Conservation (phyloP, 495 filamentous ascomycete species). For the Daldinia decipiens region DNA sequence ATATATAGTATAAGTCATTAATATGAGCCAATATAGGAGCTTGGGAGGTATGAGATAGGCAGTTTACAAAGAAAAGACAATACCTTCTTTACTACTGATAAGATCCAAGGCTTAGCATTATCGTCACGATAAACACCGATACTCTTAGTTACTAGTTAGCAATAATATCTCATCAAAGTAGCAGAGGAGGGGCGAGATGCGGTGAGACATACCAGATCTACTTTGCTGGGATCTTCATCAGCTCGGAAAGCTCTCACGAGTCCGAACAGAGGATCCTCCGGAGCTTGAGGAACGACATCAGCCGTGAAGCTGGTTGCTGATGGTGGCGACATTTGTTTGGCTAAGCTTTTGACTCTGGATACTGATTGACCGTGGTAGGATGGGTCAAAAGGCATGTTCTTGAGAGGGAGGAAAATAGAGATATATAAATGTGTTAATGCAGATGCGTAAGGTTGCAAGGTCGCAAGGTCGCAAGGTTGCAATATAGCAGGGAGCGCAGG, state of each 20-base stretch:
- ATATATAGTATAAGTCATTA: slow-evolving; percentile 35
- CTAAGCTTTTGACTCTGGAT: slow-evolving; percentile 46
- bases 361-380: slow-evolving; percentile 45
- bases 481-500: not conserved
- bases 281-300: slow-evolving; percentile 85
- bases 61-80: slow-evolving; percentile 23
- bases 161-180: not conserved
- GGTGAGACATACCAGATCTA: slow-evolving; percentile 71
- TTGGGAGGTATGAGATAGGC: not conserved
- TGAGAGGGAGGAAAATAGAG: slow-evolving; percentile 32
- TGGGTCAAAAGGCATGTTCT: slow-evolving; percentile 44
- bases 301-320: slow-evolving; percentile 76
- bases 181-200: not conserved
- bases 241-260: slow-evolving; percentile 88
- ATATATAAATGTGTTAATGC: slow-evolving; percentile 8
- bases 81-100: slow-evolving; percentile 97
- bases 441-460: not conserved
- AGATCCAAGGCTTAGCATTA: slow-evolving; percentile 96
- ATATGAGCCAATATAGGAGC: slow-evolving; percentile 42
- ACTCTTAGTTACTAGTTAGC: slow-evolving; percentile 60
- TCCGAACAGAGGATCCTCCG: slow-evolving; percentile 95
- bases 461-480: not conserved
- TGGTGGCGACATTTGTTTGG: slow-evolving; percentile 46
- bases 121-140: slow-evolving; percentile 97
- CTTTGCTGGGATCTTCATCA: slow-evolving; percentile 85